A percentile compares a stretch with the other conserved stretches of the same genome.
Conservation (phyloP, 176 grass and related monocot species). For the Zea luxurians region DNA sequence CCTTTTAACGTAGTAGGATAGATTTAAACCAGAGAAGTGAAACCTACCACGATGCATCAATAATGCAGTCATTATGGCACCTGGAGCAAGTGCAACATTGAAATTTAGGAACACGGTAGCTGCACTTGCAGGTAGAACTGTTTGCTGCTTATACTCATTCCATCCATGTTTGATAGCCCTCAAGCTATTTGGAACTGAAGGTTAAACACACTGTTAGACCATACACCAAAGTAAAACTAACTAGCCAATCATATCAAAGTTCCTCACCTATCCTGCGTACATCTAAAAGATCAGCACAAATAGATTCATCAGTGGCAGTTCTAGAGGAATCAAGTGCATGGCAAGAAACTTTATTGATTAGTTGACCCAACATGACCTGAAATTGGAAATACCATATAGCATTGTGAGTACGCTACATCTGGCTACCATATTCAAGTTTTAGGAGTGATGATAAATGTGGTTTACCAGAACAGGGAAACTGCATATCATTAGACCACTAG, state of each 20-base stretch:
- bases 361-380: conserved; percentile 82
- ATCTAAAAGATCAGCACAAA: conserved; percentile 62
- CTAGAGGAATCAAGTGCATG: conserved; percentile 75
- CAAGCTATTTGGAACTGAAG: conserved; percentile 81
- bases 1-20: not conserved
- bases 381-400: conserved; percentile 59
- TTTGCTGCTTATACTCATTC: conserved; percentile 91
- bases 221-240: conserved; percentile 32
- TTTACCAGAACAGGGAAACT: conserved; percentile 87
- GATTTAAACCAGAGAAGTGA: conserved; percentile 33
- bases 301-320: conserved; percentile 53
- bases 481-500: conserved; percentile 74
- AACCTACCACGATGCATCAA: conserved; percentile 89
- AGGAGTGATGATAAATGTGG: not conserved
- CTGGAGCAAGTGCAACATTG: conserved; percentile 90
- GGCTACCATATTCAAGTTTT: conserved; percentile 22
- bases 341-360: conserved; percentile 83
- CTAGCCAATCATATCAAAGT: conserved; percentile 18
- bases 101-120: conserved; percentile 93
- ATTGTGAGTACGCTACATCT: conserved; percentile 12
- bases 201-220: conserved; percentile 40
- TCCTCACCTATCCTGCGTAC: conserved; percentile 68
- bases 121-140: conserved; percentile 87
- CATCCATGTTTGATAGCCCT: conserved; percentile 78
- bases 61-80: conserved; percentile 91